These are phyloP conservation scores for Raffaelea ambrosiae DNA, from an alignment of 2,329 filamentous ascomycete species.

Conservation along the genomic window DNA sequence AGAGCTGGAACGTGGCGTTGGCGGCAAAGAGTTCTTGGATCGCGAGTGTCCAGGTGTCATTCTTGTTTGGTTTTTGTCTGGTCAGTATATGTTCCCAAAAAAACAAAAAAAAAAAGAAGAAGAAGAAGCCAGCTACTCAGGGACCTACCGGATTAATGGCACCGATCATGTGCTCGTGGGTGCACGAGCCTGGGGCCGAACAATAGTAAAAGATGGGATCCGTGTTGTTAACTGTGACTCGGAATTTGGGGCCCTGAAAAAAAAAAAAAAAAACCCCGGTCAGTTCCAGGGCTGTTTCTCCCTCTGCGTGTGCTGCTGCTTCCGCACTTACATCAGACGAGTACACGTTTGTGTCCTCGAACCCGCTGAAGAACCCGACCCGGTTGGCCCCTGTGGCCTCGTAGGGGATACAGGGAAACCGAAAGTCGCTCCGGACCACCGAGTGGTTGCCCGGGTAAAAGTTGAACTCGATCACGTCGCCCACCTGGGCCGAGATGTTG, in stretches of 20 bases:
- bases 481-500: slow-evolving; percentile 27
- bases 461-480: slow-evolving; percentile 46
- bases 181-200: slow-evolving; percentile 57
- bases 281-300: not conserved
- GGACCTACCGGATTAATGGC: slow-evolving; percentile 58
- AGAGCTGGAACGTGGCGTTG: slow-evolving; percentile 41
- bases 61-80: slow-evolving; percentile 20
- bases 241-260: slow-evolving; percentile 31
- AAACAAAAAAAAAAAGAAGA: not conserved
- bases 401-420: slow-evolving; percentile 55
- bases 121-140: not conserved
- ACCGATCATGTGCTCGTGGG: slow-evolving; percentile 61
- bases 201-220: slow-evolving; percentile 63
- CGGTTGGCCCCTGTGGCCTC: slow-evolving; percentile 39
- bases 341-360: slow-evolving; percentile 34
- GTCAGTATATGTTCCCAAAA: not conserved
- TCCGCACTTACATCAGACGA: slow-evolving; percentile 30
- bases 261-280: not conserved
- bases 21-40: slow-evolving; percentile 37
- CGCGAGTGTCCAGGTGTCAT: slow-evolving; percentile 37
- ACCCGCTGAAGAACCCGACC: slow-evolving; percentile 46
- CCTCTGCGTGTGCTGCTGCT: not conserved
- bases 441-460: slow-evolving; percentile 58
- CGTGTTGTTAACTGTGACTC: slow-evolving; percentile 47
- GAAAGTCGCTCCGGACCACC: slow-evolving; percentile 51